Evolutionary conservation across 257 asterid species (phyloP).

Genomic region (Penstemon davidsonii): DNA sequence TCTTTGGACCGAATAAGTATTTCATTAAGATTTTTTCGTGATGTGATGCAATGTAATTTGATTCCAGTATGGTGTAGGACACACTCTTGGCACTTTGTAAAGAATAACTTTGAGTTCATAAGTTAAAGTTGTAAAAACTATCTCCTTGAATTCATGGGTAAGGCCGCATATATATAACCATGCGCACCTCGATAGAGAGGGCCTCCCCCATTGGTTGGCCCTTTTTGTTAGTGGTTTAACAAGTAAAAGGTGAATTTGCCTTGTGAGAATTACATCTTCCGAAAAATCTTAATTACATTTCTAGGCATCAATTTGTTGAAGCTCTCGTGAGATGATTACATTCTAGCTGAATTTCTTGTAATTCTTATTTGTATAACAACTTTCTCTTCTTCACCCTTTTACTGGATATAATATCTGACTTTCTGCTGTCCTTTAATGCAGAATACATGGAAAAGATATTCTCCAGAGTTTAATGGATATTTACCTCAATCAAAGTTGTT

Average conservation of each 20-base stretch:
- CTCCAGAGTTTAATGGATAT: constrained; percentile 41
- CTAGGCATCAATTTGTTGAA: constrained; percentile 20
- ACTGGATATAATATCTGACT: constrained; percentile 18
- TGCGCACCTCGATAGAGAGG: not conserved
- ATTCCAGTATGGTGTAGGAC: constrained; percentile 8
- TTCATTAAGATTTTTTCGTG: not conserved
- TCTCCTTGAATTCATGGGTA: constrained; percentile 23
- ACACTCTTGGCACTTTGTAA: constrained; percentile 9
- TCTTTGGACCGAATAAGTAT: not conserved
- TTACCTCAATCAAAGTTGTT: constrained; percentile 32
- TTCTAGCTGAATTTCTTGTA: constrained; percentile 6
- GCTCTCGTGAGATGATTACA: not conserved
- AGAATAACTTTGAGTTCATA: constrained; percentile 12
- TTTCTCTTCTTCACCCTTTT: constrained; percentile 16
- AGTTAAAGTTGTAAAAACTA: constrained; percentile 22
- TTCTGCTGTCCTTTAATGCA: constrained; percentile 39
- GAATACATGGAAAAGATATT: constrained; percentile 54
- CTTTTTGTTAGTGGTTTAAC: constrained; percentile 7
- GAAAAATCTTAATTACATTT: constrained; percentile 11
- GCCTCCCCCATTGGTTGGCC: not conserved
- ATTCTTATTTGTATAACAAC: constrained; percentile 6
- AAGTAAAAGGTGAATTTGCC: constrained; percentile 1
- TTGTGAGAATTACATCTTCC: not conserved
- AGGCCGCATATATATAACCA: not conserved
- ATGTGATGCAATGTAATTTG: constrained; percentile 4